A percentile compares a stretch with the other conserved stretches of the same genome.
phyloP scores from a whole-genome alignment of 345 rosid genomes.

The Pistacia vera region DNA sequence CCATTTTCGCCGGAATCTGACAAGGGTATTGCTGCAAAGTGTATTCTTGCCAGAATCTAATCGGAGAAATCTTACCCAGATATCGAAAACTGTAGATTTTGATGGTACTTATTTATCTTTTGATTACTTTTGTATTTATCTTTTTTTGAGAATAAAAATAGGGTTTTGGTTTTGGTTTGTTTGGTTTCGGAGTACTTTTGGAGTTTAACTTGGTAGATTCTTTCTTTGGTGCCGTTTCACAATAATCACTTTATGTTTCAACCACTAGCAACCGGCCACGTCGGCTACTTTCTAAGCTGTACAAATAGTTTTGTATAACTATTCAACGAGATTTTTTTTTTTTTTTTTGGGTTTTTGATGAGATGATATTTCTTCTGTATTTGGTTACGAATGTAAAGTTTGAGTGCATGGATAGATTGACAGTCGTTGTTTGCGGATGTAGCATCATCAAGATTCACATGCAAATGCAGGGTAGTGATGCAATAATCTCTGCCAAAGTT shows the following conservation, averaged over 20 bases:
- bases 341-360: not conserved
- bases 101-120: not conserved
- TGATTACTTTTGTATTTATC: not conserved
- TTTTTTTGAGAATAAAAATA: conserved; percentile 4
- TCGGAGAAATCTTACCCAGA: conserved; percentile 15
- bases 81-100: not conserved
- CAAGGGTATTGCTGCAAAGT: not conserved
- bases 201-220: conserved; percentile 15
- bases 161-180: conserved; percentile 19
- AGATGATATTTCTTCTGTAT: not conserved
- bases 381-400: not conserved
- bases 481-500: conserved; percentile 17
- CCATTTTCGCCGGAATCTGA: conserved; percentile 17
- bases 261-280: conserved; percentile 35
- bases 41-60: conserved; percentile 11
- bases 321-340: not conserved
- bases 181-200: conserved; percentile 17
- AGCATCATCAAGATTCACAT: conserved; percentile 99
- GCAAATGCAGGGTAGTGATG: conserved; percentile 35
- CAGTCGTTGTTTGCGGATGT: conserved; percentile 80
- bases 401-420: conserved; percentile 31
- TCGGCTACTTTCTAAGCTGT: conserved; percentile 13
- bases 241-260: conserved; percentile 24
- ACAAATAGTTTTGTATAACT: not conserved
- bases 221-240: conserved; percentile 22